Conservation (phyloP, 306 rosid genomes). For the Ormosia semicastrata region DNA sequence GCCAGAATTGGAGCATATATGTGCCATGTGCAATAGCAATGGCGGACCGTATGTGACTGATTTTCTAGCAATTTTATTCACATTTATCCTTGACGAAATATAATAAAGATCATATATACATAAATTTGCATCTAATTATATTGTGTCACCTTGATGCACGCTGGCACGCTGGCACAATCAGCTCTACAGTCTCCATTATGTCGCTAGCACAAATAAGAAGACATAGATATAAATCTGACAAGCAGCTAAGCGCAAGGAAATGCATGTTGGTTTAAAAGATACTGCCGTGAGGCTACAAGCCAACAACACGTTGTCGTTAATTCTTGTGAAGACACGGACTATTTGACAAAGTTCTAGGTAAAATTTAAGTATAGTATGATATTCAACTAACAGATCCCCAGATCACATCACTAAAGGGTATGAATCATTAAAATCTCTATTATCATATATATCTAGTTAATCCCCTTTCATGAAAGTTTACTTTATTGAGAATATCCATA, state of each 20-base stretch:
- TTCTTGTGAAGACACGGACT: conserved; percentile 15
- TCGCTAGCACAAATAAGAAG: neutral
- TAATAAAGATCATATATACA: neutral
- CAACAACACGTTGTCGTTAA: neutral
- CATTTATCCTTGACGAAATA: neutral
- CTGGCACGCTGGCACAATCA: conserved; percentile 23
- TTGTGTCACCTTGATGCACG: neutral
- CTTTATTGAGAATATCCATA: neutral
- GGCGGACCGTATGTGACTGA: conserved; percentile 20
- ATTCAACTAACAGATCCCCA: conserved; percentile 12
- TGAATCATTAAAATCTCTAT: neutral
- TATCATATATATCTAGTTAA: neutral
- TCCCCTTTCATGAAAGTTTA: neutral
- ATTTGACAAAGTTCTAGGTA: conserved; percentile 38
- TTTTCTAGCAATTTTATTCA: neutral
- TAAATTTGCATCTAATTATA: neutral
- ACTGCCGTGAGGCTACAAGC: conserved; percentile 4
- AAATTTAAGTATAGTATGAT: neutral
- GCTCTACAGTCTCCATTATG: conserved; percentile 18
- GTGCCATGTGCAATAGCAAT: neutral
- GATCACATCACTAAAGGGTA: conserved; percentile 26
- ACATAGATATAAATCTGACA: conserved; percentile 9
- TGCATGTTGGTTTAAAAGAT: conserved; percentile 1
- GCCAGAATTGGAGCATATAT: neutral
- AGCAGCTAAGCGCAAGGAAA: conserved; percentile 4